Conservation (phyloP, 495 filamentous ascomycete species). For the Niebla homalea region DNA sequence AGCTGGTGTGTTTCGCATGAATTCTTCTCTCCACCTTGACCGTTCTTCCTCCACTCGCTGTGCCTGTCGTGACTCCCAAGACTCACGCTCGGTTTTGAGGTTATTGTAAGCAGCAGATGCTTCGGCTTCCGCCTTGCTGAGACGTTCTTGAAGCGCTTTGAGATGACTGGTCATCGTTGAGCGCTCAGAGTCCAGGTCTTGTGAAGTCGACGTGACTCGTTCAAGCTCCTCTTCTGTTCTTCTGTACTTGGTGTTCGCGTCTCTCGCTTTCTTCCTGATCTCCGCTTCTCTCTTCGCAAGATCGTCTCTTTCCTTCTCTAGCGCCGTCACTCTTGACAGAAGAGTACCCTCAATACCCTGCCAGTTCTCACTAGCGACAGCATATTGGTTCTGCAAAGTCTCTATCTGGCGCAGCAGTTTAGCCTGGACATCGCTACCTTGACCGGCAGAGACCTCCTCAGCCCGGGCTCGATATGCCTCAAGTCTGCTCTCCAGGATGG, state of each 20-base stretch:
- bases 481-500: constrained; percentile 72
- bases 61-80: constrained; percentile 45
- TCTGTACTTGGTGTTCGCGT: constrained; percentile 59
- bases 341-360: constrained; percentile 83
- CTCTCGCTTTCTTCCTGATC: constrained; percentile 70
- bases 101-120: constrained; percentile 44
- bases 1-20: constrained; percentile 19
- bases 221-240: constrained; percentile 76
- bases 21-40: constrained; percentile 56
- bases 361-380: constrained; percentile 92
- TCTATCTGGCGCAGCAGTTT: constrained; percentile 90
- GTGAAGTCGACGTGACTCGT: constrained; percentile 47
- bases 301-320: constrained; percentile 88
- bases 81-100: constrained; percentile 57
- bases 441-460: constrained; percentile 80
- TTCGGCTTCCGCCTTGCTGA: constrained; percentile 52
- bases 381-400: constrained; percentile 90
- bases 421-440: constrained; percentile 69
- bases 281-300: constrained; percentile 70
- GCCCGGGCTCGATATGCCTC: constrained; percentile 73
- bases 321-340: constrained; percentile 51
- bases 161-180: constrained; percentile 48
- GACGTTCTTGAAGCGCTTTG: constrained; percentile 46
- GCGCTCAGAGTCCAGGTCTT: constrained; percentile 44
- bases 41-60: constrained; percentile 61